Evolutionary conservation across 768 basidiomycete species (phyloP), one percentile per base, ranked within the genome.

Genomic region (Dioszegia hungarica): DNA sequence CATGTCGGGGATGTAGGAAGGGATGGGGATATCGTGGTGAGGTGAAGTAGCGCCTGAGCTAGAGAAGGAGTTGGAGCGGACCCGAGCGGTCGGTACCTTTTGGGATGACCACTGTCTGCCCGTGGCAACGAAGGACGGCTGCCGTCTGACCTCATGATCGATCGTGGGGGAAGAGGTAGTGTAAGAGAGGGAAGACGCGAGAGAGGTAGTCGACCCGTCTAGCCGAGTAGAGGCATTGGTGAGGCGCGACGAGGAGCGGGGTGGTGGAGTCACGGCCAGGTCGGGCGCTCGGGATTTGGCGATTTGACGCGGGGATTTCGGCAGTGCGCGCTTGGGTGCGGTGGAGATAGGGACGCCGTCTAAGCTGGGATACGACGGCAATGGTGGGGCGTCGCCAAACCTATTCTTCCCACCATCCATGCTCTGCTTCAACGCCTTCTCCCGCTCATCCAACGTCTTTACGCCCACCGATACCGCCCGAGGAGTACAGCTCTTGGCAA

Each of bases 381-480:
- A 10, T 27, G 49, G 49, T 15, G 49, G 49, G 10, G 49, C 49
- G 27, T 51, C 49, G 24, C 49, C 36, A 28, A 51, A 51, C 25
- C 49, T 2, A 20, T n/a, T 34, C 24, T 12, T 3, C 17, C 36
- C 49, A 24, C 27, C 22, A n/a, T 44, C 43, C 20, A 9, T 44
- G 17, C 27, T 20, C 43, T 39, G 38, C 38, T 44, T 44, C 22
- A n/a, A n/a, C n/a, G n/a, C n/a, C n/a, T n/a, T n/a, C n/a, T n/a
- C n/a, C n/a, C n/a, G n/a, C n/a, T n/a, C n/a, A n/a, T n/a, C n/a
- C n/a, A n/a, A n/a, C n/a, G n/a, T n/a, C n/a, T n/a, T n/a, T n/a
- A n/a, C n/a, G n/a, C n/a, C n/a, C n/a, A 33, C 31, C 31, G 24
- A 38, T 8, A 36, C 15, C 5, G 24, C 25, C 6, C 33, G 34